phyloP scores from a whole-genome alignment of 176 grass and related monocot species.

The Pharus latifolius region DNA sequence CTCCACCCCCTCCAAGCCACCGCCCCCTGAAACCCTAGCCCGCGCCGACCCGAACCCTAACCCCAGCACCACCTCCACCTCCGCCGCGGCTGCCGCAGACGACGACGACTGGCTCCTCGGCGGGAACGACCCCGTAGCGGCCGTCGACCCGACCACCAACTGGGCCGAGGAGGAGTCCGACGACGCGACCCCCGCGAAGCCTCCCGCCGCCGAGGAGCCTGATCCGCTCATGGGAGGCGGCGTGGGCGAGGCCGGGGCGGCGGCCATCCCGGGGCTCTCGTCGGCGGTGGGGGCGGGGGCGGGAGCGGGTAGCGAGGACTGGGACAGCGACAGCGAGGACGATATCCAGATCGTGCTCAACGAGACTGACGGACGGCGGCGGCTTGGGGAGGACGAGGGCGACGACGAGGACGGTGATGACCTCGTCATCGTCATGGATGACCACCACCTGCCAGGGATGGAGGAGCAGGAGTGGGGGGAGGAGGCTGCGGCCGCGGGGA shows the following conservation, averaged over 20 bases:
- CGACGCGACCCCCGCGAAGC: not conserved
- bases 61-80: conserved; percentile 12
- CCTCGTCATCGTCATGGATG: conserved; percentile 68
- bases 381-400: conserved; percentile 49
- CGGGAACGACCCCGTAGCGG: conserved; percentile 26
- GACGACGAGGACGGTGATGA: conserved; percentile 75
- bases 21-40: not conserved
- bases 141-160: conserved; percentile 51
- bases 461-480: conserved; percentile 94
- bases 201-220: conserved; percentile 12
- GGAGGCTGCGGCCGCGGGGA: conserved; percentile 19
- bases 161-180: conserved; percentile 63
- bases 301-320: conserved; percentile 61
- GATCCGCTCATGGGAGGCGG: conserved; percentile 31
- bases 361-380: conserved; percentile 48
- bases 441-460: conserved; percentile 54
- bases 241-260: conserved; percentile 30
- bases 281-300: conserved; percentile 14
- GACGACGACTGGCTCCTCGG: conserved; percentile 79
- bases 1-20: not conserved
- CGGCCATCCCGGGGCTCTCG: conserved; percentile 72
- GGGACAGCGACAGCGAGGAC: conserved; percentile 95
- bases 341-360: conserved; percentile 98
- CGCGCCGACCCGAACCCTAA: not conserved
- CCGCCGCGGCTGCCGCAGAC: not conserved